A percentile compares a stretch with the other conserved stretches of the same genome.
These are phyloP conservation scores for Petunia hybrid DNA, from an alignment of 305 asterid genomes.

Conservation along the genomic window DNA sequence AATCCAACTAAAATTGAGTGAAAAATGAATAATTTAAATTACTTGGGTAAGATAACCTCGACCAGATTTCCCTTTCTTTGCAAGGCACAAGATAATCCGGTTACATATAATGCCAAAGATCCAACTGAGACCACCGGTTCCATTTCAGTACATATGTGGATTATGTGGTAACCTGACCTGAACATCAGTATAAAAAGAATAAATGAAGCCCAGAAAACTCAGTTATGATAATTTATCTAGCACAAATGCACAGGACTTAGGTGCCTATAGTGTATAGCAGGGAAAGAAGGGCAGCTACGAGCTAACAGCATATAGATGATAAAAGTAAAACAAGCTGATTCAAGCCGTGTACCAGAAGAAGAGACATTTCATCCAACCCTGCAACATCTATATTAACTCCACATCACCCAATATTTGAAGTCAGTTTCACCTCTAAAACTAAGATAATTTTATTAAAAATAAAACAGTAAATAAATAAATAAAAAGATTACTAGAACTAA, in stretches of 20 bases:
- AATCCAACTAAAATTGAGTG: slow-evolving; percentile 25
- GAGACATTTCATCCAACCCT: not conserved
- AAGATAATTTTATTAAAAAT: not conserved
- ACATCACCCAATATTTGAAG: not conserved
- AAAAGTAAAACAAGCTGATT: slow-evolving; percentile 13
- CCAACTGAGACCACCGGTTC: slow-evolving; percentile 81
- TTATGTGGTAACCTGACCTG: slow-evolving; percentile 73
- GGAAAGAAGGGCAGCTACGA: not conserved
- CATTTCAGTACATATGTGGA: slow-evolving; percentile 92
- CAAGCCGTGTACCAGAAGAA: slow-evolving; percentile 8
- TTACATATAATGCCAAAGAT: slow-evolving; percentile 74
- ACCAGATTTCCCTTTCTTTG: slow-evolving; percentile 82
- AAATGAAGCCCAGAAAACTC: slow-evolving; percentile 29
- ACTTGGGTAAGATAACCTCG: slow-evolving; percentile 92
- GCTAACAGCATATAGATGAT: not conserved
- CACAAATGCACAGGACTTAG: not conserved
- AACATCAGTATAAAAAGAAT: slow-evolving; percentile 31
- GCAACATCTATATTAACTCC: not conserved
- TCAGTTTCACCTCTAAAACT: not conserved
- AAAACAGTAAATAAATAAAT: too few species aligned
- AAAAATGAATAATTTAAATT: slow-evolving; percentile 44
- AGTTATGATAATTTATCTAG: slow-evolving; percentile 11
- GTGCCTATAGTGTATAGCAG: not conserved
- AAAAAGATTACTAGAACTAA: not conserved
- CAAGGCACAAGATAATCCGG: slow-evolving; percentile 73